Evolutionary conservation across 768 basidiomycete species (phyloP), one percentile per base, ranked within the genome.

Genomic region (Rhizopogon rudus): DNA sequence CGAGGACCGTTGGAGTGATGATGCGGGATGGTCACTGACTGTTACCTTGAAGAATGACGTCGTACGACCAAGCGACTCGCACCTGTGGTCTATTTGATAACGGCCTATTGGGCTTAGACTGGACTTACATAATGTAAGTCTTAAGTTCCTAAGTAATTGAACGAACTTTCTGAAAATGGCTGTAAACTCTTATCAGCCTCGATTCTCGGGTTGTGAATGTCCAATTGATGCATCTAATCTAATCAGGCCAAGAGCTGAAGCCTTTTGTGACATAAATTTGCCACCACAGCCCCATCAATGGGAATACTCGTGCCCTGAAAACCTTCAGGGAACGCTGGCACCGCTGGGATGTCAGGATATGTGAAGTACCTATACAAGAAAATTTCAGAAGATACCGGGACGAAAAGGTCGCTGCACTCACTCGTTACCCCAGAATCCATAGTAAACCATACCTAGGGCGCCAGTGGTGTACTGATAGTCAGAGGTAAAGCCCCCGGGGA

Each of bases 291-390:
- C 6, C 86, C 90, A 67, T 93, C 81, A 31, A 97, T 77, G 3
- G 93, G 93, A 56, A 97, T 97, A 12, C 76, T 78, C 67, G 89
- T 93, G 73, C 93, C 80, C 63, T 86, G 88, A 74, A 97, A 97
- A n/a, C 91, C 94, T 40, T 87, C 82, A 0, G 92, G 91, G 61
- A 95, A 93, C 17, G 76, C 73, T 25, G 25, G 25, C 0, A 84
- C 80, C 3, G 73, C 73, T 1, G 93, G 93, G 5, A 84, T 65
- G 12, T 81, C 80, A 1, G 92, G 91, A 42, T 83, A 77, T 2
- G 90, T 87, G 65, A 95, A 93, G 40, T 75, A 78, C 48, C 90
- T 91, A 52, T 20, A 20, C 25, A 52, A 2, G 4, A 12, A 29
- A 25, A 50, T 37, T 35, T 40, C 4, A 49, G 51, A 51, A n/a